Evolutionary conservation across 495 filamentous ascomycete species (phyloP), one percentile per base, ranked within the genome.

Genomic region (Hypomontagnella submonticulosa): DNA sequence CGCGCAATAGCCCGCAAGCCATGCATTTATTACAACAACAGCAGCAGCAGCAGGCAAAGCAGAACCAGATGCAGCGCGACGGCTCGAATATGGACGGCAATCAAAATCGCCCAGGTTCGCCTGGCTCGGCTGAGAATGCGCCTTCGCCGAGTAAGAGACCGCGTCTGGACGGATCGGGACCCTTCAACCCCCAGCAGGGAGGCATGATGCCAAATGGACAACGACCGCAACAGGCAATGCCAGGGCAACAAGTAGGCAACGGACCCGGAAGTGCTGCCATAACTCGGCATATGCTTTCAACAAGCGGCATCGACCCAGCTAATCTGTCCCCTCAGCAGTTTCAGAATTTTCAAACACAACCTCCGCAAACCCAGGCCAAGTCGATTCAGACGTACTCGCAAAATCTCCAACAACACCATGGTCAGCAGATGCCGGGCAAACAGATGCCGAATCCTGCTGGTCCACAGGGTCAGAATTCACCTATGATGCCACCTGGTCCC

Each of bases 131-230:
- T 23, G 94, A 97, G 40, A 96, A 96, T 70, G 92, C 92, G 27
- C 90, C 92, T 4, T 97, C 95, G 18, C 94, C 95, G 7, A 91
- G 89, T 53, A 99, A 99, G 79, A 84, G 95, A 70, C 89, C 88
- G n/a, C 91, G 94, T 36, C 83, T 97, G 37, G 95, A 97, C 59
- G 85, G 85, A 63, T 43, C 67, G 11, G 85, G 83, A 37, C 81
- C 82, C 19, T 90, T 89, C 70, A 91, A 90, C 69, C 75, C 77
- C 4, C 87, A 88, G 57, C 89, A 88, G 67, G 87, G 86, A 47
- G 76, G 72, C 70, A 89, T 96, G 82, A 89, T 89, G 75, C 88
- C 86, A 36, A 92, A 92, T 76, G 92, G 90, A 68, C 87, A 90
- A 65, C 84, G 84, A 76, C 90, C 86, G 47, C 85, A 85, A 61